phyloP scores from a whole-genome alignment of 78 protist species.

The Emiliania huxleyi region DNA sequence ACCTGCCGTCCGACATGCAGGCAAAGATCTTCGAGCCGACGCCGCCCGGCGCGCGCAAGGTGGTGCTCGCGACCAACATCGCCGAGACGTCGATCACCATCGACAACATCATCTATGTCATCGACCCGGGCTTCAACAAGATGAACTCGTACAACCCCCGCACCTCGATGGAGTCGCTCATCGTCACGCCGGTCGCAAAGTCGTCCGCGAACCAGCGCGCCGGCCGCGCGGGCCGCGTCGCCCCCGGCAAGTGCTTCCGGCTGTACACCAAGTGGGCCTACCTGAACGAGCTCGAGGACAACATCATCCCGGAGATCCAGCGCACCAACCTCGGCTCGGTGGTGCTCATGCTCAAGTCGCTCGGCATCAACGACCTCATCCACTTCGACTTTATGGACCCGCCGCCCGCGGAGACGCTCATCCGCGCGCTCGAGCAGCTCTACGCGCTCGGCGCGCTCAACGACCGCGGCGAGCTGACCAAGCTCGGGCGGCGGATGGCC shows the following conservation, averaged over 20 bases:
- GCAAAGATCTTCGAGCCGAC: conserved; percentile 88
- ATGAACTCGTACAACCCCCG: conserved; percentile 66
- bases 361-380: conserved; percentile 90
- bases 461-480: conserved; percentile 83
- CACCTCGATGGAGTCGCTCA: conserved; percentile 56
- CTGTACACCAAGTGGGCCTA: background rate
- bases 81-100: conserved; percentile 42
- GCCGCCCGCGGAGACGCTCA: conserved; percentile 94
- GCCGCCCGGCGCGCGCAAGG: conserved; percentile 73
- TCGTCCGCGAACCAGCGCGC: conserved; percentile 67
- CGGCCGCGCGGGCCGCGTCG: conserved; percentile 93
- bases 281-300: conserved; percentile 55
- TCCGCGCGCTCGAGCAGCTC: conserved; percentile 89
- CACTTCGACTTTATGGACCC: conserved; percentile 98
- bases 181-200: background rate
- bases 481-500: conserved; percentile 68
- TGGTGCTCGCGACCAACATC: conserved; percentile 83
- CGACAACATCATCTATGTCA: conserved; percentile 84
- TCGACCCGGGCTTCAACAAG: conserved; percentile 91
- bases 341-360: conserved; percentile 92
- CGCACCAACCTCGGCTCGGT: conserved; percentile 92
- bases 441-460: conserved; percentile 97
- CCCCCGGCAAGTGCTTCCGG: conserved; percentile 75
- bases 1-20: conserved; percentile 90
- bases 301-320: conserved; percentile 95